Evolutionary conservation across 2,329 filamentous ascomycete genomes (phyloP).

Genomic region (Magnaporthiopsis poae): DNA sequence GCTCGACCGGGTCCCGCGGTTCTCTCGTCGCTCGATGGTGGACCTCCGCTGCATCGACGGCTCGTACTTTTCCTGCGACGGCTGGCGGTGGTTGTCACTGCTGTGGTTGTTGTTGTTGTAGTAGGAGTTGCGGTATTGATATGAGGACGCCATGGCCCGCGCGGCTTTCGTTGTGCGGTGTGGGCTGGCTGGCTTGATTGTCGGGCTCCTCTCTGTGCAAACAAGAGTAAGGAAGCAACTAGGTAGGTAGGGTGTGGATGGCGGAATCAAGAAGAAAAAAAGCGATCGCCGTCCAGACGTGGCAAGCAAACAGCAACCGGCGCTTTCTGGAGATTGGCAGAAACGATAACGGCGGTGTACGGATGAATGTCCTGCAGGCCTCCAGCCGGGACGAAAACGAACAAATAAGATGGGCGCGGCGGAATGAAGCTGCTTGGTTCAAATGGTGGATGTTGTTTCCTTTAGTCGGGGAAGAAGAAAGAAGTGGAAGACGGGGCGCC

Average conservation of each 20-base stretch:
- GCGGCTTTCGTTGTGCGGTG: not conserved
- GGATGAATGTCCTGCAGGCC: not conserved
- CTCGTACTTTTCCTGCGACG: constrained; percentile 31
- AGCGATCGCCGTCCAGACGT: not conserved
- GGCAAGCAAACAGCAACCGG: not conserved
- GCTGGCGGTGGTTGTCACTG: constrained; percentile 13
- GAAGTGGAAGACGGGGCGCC: not conserved
- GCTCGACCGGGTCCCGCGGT: constrained; percentile 58
- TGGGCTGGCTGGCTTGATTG: not conserved
- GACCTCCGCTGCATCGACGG: constrained; percentile 26
- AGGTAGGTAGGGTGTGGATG: not conserved
- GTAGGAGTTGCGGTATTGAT: constrained; percentile 46
- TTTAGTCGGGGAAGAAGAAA: not conserved
- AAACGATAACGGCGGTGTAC: not conserved
- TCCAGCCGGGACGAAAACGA: not conserved
- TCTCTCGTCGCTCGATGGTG: constrained; percentile 32
- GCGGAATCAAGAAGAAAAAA: not conserved
- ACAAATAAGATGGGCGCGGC: not conserved
- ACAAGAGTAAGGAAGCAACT: not conserved
- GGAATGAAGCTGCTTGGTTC: not conserved
- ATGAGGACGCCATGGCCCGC: constrained; percentile 37
- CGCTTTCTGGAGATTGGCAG: not conserved
- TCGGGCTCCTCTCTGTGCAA: not conserved
- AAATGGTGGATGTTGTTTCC: not conserved
- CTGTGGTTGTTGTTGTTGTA: constrained; percentile 25